Conservation (phyloP, 129 eudicot genomes). For the Flaveria brownii region DNA sequence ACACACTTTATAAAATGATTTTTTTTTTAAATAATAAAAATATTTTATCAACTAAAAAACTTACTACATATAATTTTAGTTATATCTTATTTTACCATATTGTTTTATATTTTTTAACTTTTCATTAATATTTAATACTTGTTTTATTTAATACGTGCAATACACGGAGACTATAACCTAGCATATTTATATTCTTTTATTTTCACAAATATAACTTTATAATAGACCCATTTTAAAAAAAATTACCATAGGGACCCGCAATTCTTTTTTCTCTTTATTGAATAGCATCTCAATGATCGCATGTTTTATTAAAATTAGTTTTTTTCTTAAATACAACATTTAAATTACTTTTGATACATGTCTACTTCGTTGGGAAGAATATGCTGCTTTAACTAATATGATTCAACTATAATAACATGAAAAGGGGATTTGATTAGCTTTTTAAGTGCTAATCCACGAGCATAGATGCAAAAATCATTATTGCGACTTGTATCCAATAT, state of each 20-base stretch:
- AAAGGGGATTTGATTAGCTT: constrained; percentile 4
- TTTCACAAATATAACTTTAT: too few species aligned
- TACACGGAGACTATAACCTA: too few species aligned
- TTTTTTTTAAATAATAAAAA: too few species aligned
- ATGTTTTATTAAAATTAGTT: neutral
- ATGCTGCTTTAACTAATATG: neutral
- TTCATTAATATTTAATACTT: too few species aligned
- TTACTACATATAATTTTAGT: too few species aligned
- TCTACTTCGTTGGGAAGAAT: neutral
- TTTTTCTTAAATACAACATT: neutral
- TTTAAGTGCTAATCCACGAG: neutral
- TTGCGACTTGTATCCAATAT: neutral
- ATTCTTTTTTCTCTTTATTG: neutral
- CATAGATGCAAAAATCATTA: constrained; percentile 5
- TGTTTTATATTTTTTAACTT: too few species aligned
- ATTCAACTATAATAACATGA: neutral
- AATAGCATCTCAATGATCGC: neutral
- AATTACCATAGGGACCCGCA: neutral
- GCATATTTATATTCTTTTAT: too few species aligned
- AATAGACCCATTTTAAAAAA: neutral
- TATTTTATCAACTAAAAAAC: too few species aligned
- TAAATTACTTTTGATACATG: neutral
- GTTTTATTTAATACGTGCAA: too few species aligned
- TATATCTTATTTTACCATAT: too few species aligned
- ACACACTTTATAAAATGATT: too few species aligned